phyloP scores from a whole-genome alignment of 306 rosid genomes.

The Cucurbita moschata region DNA sequence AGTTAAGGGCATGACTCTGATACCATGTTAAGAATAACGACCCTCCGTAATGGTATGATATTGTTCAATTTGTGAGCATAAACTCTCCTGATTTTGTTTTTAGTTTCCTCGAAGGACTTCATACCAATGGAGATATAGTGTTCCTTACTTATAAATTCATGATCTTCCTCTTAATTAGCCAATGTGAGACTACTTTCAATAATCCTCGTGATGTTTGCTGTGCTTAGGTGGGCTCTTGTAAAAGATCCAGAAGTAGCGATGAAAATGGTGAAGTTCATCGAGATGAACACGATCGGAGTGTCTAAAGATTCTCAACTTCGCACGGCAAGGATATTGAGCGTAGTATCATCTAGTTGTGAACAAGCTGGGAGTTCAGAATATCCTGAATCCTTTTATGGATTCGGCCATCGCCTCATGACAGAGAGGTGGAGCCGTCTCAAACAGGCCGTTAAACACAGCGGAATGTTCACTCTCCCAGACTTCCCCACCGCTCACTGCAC shows the following conservation, averaged over 20 bases:
- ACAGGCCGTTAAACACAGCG: conserved; percentile 26
- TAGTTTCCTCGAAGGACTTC: too few species aligned
- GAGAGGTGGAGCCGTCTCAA: conserved; percentile 59
- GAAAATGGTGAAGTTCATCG: conserved; percentile 62
- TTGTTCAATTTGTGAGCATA: too few species aligned
- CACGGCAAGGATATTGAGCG: conserved; percentile 52
- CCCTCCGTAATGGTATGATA: too few species aligned
- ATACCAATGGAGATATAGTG: too few species aligned
- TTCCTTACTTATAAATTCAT: too few species aligned
- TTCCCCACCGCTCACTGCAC: conserved; percentile 36
- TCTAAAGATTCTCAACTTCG: conserved; percentile 84
- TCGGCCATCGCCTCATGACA: conserved; percentile 32
- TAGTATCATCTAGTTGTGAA: conserved; percentile 31
- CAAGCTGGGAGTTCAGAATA: background rate
- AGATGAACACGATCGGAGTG: conserved; percentile 77
- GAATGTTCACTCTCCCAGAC: conserved; percentile 36
- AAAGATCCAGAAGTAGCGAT: conserved; percentile 45
- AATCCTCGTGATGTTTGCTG: too few species aligned
- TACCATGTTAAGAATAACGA: too few species aligned
- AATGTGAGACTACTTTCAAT: too few species aligned
- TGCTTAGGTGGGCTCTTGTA: conserved; percentile 74
- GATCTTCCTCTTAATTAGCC: too few species aligned
- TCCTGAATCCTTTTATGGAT: conserved; percentile 36
- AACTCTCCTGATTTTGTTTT: too few species aligned
- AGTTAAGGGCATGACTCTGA: too few species aligned